Evolutionary conservation across 208 protist species (phyloP).

Genomic region (Vickermania ingenoplastis): DNA sequence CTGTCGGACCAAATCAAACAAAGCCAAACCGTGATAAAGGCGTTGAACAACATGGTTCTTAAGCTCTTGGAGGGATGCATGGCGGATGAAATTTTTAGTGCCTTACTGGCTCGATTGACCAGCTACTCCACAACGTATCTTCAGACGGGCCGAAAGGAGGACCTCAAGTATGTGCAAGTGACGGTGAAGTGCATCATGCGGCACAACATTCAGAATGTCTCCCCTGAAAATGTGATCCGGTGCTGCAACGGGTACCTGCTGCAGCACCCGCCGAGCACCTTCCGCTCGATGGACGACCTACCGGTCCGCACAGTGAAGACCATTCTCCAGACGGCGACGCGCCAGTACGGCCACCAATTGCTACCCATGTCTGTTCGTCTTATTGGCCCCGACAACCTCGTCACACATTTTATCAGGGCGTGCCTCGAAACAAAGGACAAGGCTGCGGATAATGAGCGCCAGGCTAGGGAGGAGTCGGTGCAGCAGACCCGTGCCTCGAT

Average conservation of each 20-base stretch:
- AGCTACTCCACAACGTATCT: slow-evolving; percentile 77
- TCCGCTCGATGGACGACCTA: slow-evolving; percentile 76
- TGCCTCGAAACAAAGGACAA: slow-evolving; percentile 54
- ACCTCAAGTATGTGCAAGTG: slow-evolving; percentile 86
- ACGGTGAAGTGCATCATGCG: slow-evolving; percentile 86
- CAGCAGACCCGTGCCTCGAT: slow-evolving; percentile 40
- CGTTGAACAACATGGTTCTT: slow-evolving; percentile 79
- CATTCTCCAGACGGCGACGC: slow-evolving; percentile 61
- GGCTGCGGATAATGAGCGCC: slow-evolving; percentile 26
- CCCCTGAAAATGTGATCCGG: slow-evolving; percentile 61
- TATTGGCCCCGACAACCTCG: slow-evolving; percentile 66
- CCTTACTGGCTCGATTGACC: slow-evolving; percentile 68
- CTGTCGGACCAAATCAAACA: slow-evolving; percentile 71
- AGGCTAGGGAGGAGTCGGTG: slow-evolving; percentile 36
- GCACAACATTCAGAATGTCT: slow-evolving; percentile 42
- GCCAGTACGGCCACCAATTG: slow-evolving; percentile 33
- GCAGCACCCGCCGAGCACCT: slow-evolving; percentile 80
- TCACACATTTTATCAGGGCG: slow-evolving; percentile 81
- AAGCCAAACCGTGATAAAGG: slow-evolving; percentile 54
- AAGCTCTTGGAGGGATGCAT: slow-evolving; percentile 55
- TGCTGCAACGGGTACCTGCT: slow-evolving; percentile 84
- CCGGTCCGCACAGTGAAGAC: slow-evolving; percentile 86
- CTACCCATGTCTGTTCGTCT: slow-evolving; percentile 38
- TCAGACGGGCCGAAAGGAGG: slow-evolving; percentile 38
- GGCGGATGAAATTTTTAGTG: slow-evolving; percentile 72